Conservation (phyloP, 139 green algal species). For the Nannochloris sp. region DNA sequence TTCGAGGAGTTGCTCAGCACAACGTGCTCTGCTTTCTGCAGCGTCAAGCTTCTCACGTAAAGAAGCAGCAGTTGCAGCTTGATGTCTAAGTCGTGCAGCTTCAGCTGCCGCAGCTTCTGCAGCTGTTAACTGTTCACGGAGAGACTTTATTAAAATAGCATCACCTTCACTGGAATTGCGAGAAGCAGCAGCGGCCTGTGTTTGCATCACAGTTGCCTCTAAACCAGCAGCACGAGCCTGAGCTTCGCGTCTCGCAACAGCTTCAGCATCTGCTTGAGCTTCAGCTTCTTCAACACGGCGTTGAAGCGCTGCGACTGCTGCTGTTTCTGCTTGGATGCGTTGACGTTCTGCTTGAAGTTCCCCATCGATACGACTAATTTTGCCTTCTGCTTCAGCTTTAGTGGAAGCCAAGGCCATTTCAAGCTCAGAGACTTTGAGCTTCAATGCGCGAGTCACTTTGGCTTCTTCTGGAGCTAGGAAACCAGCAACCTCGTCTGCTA, state of each 20-base stretch:
- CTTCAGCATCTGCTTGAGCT: neutral
- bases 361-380: neutral
- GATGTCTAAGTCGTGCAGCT: constrained; percentile 14
- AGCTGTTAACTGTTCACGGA: constrained; percentile 9
- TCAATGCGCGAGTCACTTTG: neutral
- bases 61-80: constrained; percentile 3
- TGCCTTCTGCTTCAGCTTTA: constrained; percentile 1
- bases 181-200: neutral
- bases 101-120: constrained; percentile 12
- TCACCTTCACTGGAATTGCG: neutral
- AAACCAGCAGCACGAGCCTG: neutral
- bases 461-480: neutral
- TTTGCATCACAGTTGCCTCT: neutral
- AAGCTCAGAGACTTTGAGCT: constrained; percentile 9
- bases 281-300: constrained; percentile 3
- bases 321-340: constrained; percentile 2
- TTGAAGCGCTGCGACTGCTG: neutral
- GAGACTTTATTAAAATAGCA: constrained; percentile 2
- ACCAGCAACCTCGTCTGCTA: neutral
- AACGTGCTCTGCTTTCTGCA: constrained; percentile 7
- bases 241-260: neutral
- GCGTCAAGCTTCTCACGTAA: constrained; percentile 19
- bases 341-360: constrained; percentile 2
- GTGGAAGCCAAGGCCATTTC: constrained; percentile 3
- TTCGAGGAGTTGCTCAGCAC: constrained; percentile 16